phyloP scores from a whole-genome alignment of 2,329 filamentous ascomycete genomes.

The Daldinia sp. region DNA sequence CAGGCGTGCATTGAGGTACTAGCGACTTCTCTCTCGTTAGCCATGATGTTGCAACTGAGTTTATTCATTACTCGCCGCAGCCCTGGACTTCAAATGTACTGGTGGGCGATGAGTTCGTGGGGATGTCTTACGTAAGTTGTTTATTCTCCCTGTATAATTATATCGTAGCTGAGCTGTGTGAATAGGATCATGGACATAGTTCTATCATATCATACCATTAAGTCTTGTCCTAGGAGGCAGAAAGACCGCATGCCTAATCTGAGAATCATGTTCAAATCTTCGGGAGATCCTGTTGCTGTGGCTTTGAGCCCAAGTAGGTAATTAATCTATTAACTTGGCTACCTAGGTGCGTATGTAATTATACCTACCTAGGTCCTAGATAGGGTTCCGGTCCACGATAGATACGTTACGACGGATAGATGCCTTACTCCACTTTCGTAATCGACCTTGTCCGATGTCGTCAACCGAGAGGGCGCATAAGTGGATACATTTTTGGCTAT shows the following conservation, averaged over 20 bases:
- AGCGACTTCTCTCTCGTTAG: not conserved
- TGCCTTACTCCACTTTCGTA: conserved; percentile 13
- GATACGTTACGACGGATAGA: too few species aligned
- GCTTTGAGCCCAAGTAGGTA: not conserved
- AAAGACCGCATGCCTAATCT: not conserved
- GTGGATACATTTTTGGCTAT: not conserved
- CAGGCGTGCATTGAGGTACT: not conserved
- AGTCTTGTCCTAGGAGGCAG: not conserved
- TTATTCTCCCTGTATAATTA: not conserved
- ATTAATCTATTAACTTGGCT: too few species aligned
- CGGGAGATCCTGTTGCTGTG: not conserved
- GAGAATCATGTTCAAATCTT: not conserved
- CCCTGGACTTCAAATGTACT: not conserved
- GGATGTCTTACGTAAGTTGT: not conserved
- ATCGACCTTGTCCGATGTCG: conserved; percentile 26
- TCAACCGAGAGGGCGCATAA: conserved; percentile 17
- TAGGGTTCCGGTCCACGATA: too few species aligned
- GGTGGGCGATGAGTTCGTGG: not conserved
- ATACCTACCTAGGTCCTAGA: too few species aligned
- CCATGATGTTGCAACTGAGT: not conserved
- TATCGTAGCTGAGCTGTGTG: not conserved
- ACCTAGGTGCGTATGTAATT: too few species aligned
- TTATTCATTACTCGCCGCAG: not conserved
- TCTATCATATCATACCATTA: not conserved
- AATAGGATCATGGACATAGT: not conserved